These are phyloP conservation scores for Exophiala dermatitidis DNA, from an alignment of 2,329 filamentous ascomycete genomes.

Conservation along the genomic window DNA sequence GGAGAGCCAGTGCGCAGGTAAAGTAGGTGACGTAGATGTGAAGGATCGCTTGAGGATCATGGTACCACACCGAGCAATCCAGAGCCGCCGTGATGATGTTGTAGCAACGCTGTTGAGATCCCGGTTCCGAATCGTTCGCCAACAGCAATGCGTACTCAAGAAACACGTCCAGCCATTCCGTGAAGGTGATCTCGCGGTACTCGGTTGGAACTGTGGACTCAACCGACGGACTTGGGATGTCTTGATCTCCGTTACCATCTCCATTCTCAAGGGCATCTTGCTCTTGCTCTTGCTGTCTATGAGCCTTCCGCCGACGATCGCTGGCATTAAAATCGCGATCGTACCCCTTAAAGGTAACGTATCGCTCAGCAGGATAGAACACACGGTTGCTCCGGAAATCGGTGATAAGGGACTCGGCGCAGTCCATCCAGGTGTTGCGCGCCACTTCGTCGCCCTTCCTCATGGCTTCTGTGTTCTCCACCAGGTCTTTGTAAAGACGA, in stretches of 20 bases:
- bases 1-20: slow-evolving; percentile 71
- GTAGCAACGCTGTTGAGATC: slow-evolving; percentile 60
- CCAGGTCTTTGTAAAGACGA: slow-evolving; percentile 41
- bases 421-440: slow-evolving; percentile 52
- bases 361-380: slow-evolving; percentile 50
- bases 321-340: slow-evolving; percentile 36
- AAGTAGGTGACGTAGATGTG: slow-evolving; percentile 72
- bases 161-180: slow-evolving; percentile 83
- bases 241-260: slow-evolving; percentile 3
- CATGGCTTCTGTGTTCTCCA: slow-evolving; percentile 43
- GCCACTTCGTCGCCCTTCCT: slow-evolving; percentile 45
- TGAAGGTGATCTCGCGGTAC: slow-evolving; percentile 73
- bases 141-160: slow-evolving; percentile 76
- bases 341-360: slow-evolving; percentile 46
- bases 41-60: slow-evolving; percentile 59
- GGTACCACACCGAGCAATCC: slow-evolving; percentile 75
- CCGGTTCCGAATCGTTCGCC: slow-evolving; percentile 55
- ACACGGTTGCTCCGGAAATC: slow-evolving; percentile 54
- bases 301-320: slow-evolving; percentile 13
- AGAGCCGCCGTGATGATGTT: slow-evolving; percentile 69
- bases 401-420: slow-evolving; percentile 51
- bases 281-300: background rate
- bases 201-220: slow-evolving; percentile 28
- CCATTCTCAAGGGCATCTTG: background rate
- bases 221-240: slow-evolving; percentile 13